A percentile compares a stretch with the other conserved stretches of the same genome.
Evolutionary conservation across 2,329 filamentous ascomycete species (phyloP).

Genomic region (Pseudogymnoascus sp.): DNA sequence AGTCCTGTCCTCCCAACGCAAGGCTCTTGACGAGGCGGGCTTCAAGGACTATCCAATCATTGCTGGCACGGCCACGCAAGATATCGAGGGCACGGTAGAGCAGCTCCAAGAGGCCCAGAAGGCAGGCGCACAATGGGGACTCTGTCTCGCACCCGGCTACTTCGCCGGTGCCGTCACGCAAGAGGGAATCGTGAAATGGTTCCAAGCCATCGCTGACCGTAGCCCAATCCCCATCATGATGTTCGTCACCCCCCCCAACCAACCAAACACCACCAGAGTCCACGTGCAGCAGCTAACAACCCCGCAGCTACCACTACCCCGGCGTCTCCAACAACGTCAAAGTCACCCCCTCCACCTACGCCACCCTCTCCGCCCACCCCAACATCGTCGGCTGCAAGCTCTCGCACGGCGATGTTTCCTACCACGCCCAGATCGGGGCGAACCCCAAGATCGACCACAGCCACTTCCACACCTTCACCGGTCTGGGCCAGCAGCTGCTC

Average conservation of each 20-base stretch:
- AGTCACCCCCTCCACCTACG: slow-evolving; percentile 51
- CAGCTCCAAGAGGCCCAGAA: slow-evolving; percentile 43
- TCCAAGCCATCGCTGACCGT: slow-evolving; percentile 50
- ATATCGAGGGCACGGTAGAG: slow-evolving; percentile 48
- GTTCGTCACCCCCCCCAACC: slow-evolving; percentile 27
- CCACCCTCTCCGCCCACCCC: slow-evolving; percentile 48
- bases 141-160: slow-evolving; percentile 59
- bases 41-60: slow-evolving; percentile 54
- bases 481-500: slow-evolving; percentile 58
- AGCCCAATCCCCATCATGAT: slow-evolving; percentile 55
- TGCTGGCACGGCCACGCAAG: slow-evolving; percentile 50
- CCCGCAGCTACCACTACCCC: slow-evolving; percentile 46
- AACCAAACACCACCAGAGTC: background rate
- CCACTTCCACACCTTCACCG: slow-evolving; percentile 55
- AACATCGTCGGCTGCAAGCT: slow-evolving; percentile 66
- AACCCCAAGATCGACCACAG: slow-evolving; percentile 52
- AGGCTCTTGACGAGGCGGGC: slow-evolving; percentile 46
- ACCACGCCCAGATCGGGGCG: slow-evolving; percentile 53
- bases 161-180: slow-evolving; percentile 53
- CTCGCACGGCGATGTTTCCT: slow-evolving; percentile 60
- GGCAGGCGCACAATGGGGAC: slow-evolving; percentile 54
- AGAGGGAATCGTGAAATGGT: slow-evolving; percentile 55
- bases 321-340: slow-evolving; percentile 60
- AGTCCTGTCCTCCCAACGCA: slow-evolving; percentile 46
- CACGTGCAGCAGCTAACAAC: background rate